phyloP scores from a whole-genome alignment of 306 rosid genomes.

The Macrotyloma uniflorum region DNA sequence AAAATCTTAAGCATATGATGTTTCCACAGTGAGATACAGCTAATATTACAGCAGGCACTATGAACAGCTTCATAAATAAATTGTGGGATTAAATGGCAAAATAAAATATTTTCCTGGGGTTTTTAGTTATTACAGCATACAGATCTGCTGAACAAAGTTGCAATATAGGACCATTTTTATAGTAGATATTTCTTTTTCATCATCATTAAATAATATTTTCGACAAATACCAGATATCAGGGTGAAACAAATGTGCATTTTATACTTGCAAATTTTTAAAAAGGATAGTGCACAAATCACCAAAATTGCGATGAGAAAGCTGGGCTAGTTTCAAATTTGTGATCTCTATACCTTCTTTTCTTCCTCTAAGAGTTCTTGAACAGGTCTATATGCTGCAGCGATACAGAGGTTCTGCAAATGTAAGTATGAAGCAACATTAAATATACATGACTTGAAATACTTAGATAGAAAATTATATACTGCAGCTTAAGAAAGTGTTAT shows the following conservation, averaged over 20 bases:
- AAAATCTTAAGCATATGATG: neutral
- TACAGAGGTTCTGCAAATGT: conserved; percentile 81
- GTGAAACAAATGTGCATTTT: neutral
- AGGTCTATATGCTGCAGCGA: conserved; percentile 95
- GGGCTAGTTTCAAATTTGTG: conserved; percentile 4
- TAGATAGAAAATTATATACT: conserved; percentile 27
- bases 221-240: too few relatives aligned
- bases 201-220: neutral
- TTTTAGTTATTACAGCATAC: neutral
- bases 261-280: neutral
- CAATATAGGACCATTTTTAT: neutral
- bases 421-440: conserved; percentile 25
- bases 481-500: neutral
- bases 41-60: neutral
- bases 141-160: neutral
- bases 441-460: conserved; percentile 2
- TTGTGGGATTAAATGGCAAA: neutral
- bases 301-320: neutral
- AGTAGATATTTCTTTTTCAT: neutral
- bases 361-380: conserved; percentile 90
- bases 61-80: neutral
- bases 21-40: neutral
- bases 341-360: conserved; percentile 64
- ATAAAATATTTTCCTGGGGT: neutral
- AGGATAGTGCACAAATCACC: neutral